phyloP scores from a whole-genome alignment of 2,329 filamentous ascomycete genomes.

The Diplodia sapinea region DNA sequence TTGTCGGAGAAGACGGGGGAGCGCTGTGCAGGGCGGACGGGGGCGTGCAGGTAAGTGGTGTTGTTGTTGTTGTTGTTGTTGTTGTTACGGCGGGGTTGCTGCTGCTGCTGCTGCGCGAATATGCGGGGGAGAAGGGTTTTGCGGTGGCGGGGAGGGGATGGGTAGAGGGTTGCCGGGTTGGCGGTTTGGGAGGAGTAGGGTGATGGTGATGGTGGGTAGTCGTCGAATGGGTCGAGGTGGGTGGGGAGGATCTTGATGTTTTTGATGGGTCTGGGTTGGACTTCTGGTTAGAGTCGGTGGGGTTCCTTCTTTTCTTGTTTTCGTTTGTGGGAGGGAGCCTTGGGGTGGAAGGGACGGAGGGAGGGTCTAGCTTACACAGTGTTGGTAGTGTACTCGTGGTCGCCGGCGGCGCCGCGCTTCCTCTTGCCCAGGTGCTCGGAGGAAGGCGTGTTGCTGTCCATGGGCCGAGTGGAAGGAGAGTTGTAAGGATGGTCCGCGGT shows the following conservation, averaged over 20 bases:
- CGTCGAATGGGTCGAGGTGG: not conserved
- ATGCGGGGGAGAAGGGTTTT: not conserved
- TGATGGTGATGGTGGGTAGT: constrained; percentile 1
- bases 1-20: too few relatives aligned
- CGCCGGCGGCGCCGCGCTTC: constrained; percentile 20
- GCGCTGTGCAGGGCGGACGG: too few relatives aligned
- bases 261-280: constrained; percentile 13
- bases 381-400: constrained; percentile 18
- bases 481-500: not conserved
- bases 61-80: too few relatives aligned
- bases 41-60: not conserved
- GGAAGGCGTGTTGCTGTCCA: not conserved
- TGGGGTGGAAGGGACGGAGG: too few relatives aligned
- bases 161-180: constrained; percentile 8
- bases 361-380: constrained; percentile 11
- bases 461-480: not conserved
- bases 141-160: constrained; percentile 1
- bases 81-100: not conserved
- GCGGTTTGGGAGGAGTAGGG: not conserved
- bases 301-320: not conserved
- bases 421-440: constrained; percentile 22
- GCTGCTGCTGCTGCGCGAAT: not conserved
- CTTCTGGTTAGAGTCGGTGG: not conserved
- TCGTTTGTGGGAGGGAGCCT: not conserved
- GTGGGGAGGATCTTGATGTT: constrained; percentile 20